Percentiles rank a stretch among this genome's conserved stretches.
These are phyloP conservation scores for Saitozyma sp. DNA, from an alignment of 768 basidiomycete genomes.

Conservation along the genomic window DNA sequence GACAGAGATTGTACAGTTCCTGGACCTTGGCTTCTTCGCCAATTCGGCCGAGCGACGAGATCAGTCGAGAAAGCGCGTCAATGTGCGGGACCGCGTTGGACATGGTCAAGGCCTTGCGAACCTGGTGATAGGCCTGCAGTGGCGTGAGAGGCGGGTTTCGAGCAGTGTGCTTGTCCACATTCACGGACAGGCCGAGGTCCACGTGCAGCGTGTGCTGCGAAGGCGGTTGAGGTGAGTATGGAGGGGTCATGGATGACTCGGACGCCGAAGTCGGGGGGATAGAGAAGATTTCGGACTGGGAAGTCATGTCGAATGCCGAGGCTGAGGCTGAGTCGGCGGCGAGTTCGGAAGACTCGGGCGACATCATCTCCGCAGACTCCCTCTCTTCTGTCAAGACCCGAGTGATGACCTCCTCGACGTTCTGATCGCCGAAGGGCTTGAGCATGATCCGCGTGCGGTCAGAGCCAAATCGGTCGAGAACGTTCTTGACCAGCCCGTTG, in stretches of 20 bases:
- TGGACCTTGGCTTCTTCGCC: conserved; percentile 64
- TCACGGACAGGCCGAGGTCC: too few relatives aligned
- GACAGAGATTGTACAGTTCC: conserved; percentile 68
- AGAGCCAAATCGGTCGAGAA: too few relatives aligned
- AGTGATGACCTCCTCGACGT: not conserved
- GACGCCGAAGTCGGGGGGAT: conserved; percentile 10
- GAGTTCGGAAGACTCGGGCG: not conserved
- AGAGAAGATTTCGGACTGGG: not conserved
- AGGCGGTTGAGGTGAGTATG: not conserved
- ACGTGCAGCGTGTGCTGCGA: not conserved
- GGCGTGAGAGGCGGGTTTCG: conserved; percentile 43
- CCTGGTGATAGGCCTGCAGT: conserved; percentile 58
- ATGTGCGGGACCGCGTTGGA: conserved; percentile 44
- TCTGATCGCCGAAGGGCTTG: not conserved
- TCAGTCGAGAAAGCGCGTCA: conserved; percentile 62
- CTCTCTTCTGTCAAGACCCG: not conserved
- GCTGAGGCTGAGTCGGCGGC: not conserved
- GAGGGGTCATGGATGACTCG: not conserved
- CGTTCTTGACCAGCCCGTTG: too few relatives aligned
- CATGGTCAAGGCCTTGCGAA: conserved; percentile 51
- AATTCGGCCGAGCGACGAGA: conserved; percentile 67
- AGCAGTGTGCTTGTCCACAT: conserved; percentile 10
- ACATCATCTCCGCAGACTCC: not conserved
- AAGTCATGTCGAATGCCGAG: not conserved
- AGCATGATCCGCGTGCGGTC: too few relatives aligned